Percentiles rank a stretch among this genome's conserved stretches.
These are phyloP conservation scores for Cydonia oblonga DNA, from an alignment of 331 rosid species.

Conservation along the genomic window DNA sequence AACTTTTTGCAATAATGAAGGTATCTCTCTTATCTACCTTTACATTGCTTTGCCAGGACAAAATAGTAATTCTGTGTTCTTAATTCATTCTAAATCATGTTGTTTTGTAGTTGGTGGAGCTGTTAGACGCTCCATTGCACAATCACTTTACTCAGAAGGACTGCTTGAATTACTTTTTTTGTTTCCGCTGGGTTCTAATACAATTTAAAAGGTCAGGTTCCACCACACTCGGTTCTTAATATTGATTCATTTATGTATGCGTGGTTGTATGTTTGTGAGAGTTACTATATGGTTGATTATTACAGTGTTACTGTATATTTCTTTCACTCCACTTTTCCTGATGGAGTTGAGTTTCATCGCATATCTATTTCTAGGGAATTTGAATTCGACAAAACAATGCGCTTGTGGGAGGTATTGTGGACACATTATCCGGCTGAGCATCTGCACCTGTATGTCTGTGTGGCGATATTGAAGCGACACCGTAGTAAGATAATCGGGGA, in stretches of 20 bases:
- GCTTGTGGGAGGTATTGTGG: conserved; percentile 92
- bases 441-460: conserved; percentile 78
- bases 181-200: conserved; percentile 96
- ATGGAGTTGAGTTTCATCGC: neutral
- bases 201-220: conserved; percentile 86
- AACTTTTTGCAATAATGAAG: conserved; percentile 93
- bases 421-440: conserved; percentile 84
- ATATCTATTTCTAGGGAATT: conserved; percentile 50
- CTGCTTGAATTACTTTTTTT: conserved; percentile 93
- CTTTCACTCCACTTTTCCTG: neutral
- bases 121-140: conserved; percentile 78
- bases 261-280: neutral
- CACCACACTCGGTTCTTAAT: neutral
- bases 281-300: neutral
- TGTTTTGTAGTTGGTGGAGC: conserved; percentile 85
- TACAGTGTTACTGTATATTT: neutral
- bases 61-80: neutral
- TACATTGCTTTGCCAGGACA: neutral
- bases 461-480: conserved; percentile 72
- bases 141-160: conserved; percentile 79
- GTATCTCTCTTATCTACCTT: conserved; percentile 16
- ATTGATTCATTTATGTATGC: neutral
- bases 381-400: conserved; percentile 65
- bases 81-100: conserved; percentile 7
- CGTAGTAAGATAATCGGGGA: conserved; percentile 71